Percentiles rank a stretch among this genome's conserved stretches.
Evolutionary conservation across 2,329 filamentous ascomycete species (phyloP).

Genomic region (Scedosporium minutisporum): DNA sequence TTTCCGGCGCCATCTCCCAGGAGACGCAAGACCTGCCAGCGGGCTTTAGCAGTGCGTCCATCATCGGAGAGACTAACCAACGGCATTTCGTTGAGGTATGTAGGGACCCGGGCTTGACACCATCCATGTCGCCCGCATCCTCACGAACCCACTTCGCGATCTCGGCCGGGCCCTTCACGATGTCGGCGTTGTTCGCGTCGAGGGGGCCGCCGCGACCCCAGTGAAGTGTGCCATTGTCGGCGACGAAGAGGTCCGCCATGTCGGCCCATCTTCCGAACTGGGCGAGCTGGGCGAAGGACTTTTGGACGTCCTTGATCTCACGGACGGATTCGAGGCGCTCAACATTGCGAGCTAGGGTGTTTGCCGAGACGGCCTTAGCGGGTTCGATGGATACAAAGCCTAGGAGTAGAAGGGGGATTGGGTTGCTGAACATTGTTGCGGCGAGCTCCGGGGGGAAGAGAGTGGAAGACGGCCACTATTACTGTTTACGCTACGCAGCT

Average conservation of each 20-base stretch:
- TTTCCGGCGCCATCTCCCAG: constrained; percentile 2
- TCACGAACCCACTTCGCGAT: not conserved
- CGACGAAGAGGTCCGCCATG: not conserved
- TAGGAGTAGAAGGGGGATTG: too few species aligned
- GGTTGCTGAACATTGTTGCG: too few species aligned
- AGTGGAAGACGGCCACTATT: too few species aligned
- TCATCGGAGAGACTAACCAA: constrained; percentile 1
- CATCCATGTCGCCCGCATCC: constrained; percentile 2
- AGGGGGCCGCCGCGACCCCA: not conserved
- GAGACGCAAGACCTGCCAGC: constrained; percentile 2
- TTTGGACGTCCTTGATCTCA: constrained; percentile 4
- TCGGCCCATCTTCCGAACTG: constrained; percentile 2
- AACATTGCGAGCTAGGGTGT: not conserved
- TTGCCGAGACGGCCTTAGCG: not conserved
- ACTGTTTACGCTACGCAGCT: too few species aligned
- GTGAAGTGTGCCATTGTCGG: not conserved
- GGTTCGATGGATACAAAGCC: not conserved
- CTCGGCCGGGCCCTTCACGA: not conserved
- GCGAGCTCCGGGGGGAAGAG: too few species aligned
- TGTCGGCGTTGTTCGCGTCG: not conserved
- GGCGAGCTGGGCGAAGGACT: not conserved
- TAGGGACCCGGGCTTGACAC: not conserved
- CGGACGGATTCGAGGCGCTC: constrained; percentile 1
- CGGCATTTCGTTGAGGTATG: constrained; percentile 1
- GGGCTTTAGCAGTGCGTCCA: not conserved